phyloP scores from a whole-genome alignment of 805 yeast species.

The Cyberlindnera mississippiensis region DNA sequence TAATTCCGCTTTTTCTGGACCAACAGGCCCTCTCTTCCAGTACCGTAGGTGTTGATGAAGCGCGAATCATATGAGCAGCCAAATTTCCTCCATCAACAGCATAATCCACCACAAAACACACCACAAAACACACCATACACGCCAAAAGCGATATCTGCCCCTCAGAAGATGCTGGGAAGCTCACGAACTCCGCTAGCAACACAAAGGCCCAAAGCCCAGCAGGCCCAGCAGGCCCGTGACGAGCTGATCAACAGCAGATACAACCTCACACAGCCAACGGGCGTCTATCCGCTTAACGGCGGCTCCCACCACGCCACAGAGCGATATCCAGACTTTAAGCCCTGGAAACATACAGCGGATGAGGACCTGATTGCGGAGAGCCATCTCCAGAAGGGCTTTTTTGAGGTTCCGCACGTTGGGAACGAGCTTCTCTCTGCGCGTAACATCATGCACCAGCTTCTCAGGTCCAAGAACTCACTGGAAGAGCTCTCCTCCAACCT shows the following conservation, averaged over 20 bases:
- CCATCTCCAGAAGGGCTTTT: conserved; percentile 66
- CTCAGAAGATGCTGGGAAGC: conserved; percentile 5
- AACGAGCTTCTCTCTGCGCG: conserved; percentile 73
- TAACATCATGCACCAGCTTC: conserved; percentile 40
- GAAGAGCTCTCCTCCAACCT: conserved; percentile 47
- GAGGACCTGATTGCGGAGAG: conserved; percentile 53
- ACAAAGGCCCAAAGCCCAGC: conserved; percentile 11
- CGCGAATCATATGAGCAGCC: no score
- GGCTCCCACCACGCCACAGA: conserved; percentile 11
- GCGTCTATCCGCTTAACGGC: conserved; percentile 32
- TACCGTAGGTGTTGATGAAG: no score
- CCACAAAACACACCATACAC: neutral
- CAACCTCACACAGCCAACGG: conserved; percentile 30
- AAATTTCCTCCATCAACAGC: no score
- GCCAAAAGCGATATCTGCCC: neutral
- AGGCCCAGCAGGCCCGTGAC: conserved; percentile 20
- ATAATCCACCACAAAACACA: neutral
- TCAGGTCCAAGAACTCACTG: conserved; percentile 32
- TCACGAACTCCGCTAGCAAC: conserved; percentile 9
- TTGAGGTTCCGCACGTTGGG: conserved; percentile 55
- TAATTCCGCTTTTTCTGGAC: no score
- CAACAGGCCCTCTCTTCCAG: no score
- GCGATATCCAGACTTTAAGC: conserved; percentile 64
- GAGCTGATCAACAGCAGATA: conserved; percentile 30
- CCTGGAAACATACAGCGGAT: conserved; percentile 59